phyloP scores from a whole-genome alignment of 169 alveolate genomes.

The Plasmodium fragile region DNA sequence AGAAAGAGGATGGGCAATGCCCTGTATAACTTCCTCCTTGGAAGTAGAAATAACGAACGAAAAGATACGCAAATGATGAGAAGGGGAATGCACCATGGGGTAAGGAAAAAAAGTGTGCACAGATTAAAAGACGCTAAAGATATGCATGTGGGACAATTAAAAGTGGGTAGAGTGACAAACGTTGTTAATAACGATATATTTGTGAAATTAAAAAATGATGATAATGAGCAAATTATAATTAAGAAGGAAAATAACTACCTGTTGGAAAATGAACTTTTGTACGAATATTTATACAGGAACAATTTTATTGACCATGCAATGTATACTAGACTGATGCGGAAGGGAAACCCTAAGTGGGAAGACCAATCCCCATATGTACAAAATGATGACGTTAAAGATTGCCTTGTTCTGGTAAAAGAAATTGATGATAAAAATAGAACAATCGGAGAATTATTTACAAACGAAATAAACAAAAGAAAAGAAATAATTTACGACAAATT shows the following conservation, averaged over 20 bases:
- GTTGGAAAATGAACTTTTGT: slow-evolving; percentile 52
- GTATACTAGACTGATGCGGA: slow-evolving; percentile 26
- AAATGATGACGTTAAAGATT: background rate
- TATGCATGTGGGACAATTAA: slow-evolving; percentile 61
- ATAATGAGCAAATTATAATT: slow-evolving; percentile 36
- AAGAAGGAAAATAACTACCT: slow-evolving; percentile 67
- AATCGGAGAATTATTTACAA: slow-evolving; percentile 54
- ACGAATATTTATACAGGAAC: slow-evolving; percentile 24
- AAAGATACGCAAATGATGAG: background rate
- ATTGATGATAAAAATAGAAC: slow-evolving; percentile 23
- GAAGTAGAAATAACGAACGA: background rate
- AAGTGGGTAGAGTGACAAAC: slow-evolving; percentile 51
- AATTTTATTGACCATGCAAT: slow-evolving; percentile 37
- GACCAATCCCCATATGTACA: background rate
- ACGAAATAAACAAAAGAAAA: slow-evolving; percentile 64
- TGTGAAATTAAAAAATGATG: slow-evolving; percentile 39
- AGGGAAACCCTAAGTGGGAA: background rate
- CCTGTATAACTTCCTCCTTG: background rate
- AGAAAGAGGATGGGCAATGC: background rate
- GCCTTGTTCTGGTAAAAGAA: slow-evolving; percentile 57
- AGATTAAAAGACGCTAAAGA: slow-evolving; percentile 9
- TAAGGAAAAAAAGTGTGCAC: slow-evolving; percentile 8
- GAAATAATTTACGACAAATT: slow-evolving; percentile 72
- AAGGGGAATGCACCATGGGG: background rate
- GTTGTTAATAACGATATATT: slow-evolving; percentile 53